Evolutionary conservation across 2,329 filamentous ascomycete genomes (phyloP).

Genomic region (Colletotrichum australisinense): DNA sequence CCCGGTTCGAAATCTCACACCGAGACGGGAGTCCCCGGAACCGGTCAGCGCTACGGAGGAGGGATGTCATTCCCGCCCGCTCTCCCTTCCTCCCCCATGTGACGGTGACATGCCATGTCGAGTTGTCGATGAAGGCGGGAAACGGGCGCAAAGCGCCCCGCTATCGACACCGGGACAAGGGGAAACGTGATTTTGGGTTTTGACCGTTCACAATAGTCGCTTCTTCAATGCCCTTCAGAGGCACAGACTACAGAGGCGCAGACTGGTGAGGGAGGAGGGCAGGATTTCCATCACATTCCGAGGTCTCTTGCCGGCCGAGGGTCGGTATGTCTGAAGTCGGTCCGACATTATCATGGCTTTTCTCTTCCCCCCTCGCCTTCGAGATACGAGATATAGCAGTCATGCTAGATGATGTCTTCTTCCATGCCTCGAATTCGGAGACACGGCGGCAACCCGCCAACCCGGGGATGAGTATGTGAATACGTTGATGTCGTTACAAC

Average conservation of each 20-base stretch:
- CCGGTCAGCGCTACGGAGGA: constrained; percentile 13
- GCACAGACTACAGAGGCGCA: too few relatives aligned
- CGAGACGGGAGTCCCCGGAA: constrained; percentile 32
- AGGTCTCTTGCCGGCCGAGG: background rate
- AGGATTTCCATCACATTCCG: background rate
- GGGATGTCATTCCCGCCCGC: background rate
- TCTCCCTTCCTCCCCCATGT: background rate
- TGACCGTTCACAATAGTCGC: background rate
- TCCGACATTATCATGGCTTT: background rate
- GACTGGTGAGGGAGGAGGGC: too few relatives aligned
- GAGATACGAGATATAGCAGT: too few relatives aligned
- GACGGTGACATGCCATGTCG: background rate
- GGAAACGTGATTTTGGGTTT: background rate
- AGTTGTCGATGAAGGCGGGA: background rate
- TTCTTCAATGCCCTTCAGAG: background rate
- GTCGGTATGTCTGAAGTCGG: background rate
- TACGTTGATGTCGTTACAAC: too few relatives aligned
- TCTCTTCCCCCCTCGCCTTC: too few relatives aligned
- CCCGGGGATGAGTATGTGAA: too few relatives aligned
- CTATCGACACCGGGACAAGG: background rate
- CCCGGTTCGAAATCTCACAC: constrained; percentile 30
- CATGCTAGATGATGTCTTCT: too few relatives aligned
- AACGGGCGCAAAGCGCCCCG: too few relatives aligned
- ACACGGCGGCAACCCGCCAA: too few relatives aligned
- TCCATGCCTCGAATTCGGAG: too few relatives aligned